These are phyloP conservation scores for Vaccinium macrocarpon DNA, from an alignment of 148 eudicot species.

Conservation along the genomic window DNA sequence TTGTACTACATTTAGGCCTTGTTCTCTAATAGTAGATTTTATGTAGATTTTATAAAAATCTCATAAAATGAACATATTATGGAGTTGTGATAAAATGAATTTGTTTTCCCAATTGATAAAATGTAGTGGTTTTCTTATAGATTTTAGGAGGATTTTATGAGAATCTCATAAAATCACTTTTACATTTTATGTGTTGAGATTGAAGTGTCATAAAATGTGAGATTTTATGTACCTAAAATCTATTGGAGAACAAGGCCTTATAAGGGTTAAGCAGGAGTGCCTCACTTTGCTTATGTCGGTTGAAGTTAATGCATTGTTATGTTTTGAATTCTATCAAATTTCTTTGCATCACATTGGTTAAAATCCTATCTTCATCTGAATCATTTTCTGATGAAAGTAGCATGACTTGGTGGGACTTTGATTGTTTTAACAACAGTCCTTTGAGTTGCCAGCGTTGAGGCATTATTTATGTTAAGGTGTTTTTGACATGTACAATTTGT, in stretches of 20 bases:
- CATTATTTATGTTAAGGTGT: neutral
- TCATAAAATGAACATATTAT: no score
- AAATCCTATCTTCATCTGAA: neutral
- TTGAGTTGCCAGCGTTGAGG: neutral
- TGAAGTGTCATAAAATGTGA: no score
- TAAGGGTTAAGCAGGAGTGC: neutral
- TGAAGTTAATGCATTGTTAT: constrained; percentile 1
- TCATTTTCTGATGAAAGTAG: neutral
- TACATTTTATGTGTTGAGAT: no score
- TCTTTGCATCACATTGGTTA: neutral
- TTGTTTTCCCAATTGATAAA: no score
- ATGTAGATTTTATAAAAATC: no score
- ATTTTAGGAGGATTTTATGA: no score
- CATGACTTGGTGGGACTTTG: neutral
- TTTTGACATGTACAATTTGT: neutral
- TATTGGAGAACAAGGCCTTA: no score
- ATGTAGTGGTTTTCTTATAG: no score
- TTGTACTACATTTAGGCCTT: neutral
- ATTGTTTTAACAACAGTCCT: neutral
- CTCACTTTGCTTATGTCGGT: neutral
- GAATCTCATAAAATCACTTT: no score
- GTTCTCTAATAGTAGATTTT: no score
- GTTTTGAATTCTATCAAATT: neutral
- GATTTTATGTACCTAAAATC: no score
- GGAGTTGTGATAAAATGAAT: no score